Evolutionary conservation across 164 flowering plant genomes (phyloP).

Genomic region (Piper betle): DNA sequence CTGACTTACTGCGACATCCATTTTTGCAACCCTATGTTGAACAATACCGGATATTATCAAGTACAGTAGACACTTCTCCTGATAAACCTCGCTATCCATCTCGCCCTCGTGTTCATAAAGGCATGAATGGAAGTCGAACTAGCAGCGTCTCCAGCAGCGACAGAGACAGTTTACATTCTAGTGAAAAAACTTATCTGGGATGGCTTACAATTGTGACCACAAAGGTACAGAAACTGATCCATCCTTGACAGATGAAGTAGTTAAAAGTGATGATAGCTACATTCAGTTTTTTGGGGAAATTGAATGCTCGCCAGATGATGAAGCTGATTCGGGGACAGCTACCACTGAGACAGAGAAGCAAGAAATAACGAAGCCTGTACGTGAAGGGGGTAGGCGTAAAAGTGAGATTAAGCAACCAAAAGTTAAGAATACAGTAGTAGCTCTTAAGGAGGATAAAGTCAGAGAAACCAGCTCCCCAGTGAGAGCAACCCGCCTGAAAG

Average conservation of each 20-base stretch:
- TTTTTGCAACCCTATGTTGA: constrained; percentile 82
- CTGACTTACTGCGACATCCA: constrained; percentile 81
- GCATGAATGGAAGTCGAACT: constrained; percentile 69
- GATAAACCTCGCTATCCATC: constrained; percentile 35
- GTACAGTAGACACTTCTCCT: constrained; percentile 25
- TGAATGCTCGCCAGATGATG: constrained; percentile 20
- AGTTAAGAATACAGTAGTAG: constrained; percentile 55
- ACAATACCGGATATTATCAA: constrained; percentile 41
- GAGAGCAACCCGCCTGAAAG: constrained; percentile 50
- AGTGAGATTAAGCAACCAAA: constrained; percentile 53
- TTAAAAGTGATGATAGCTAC: constrained; percentile 17
- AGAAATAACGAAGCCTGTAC: constrained; percentile 18
- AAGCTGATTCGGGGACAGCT: constrained; percentile 11
- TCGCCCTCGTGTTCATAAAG: constrained; percentile 31
- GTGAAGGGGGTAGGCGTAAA: constrained; percentile 22
- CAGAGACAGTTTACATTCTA: constrained; percentile 52
- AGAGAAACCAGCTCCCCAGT: constrained; percentile 84
- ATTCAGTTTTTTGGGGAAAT: constrained; percentile 9
- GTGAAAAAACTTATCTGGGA: constrained; percentile 33
- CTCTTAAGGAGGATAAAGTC: constrained; percentile 61
- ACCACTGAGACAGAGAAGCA: constrained; percentile 24
- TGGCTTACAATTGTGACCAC: constrained; percentile 24
- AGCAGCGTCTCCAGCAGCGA: constrained; percentile 81
- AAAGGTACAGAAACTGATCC: constrained; percentile 38
- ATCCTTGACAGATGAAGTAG: constrained; percentile 36